phyloP scores from a whole-genome alignment of 1,284 basidiomycete species.

The Boletus sp. region DNA sequence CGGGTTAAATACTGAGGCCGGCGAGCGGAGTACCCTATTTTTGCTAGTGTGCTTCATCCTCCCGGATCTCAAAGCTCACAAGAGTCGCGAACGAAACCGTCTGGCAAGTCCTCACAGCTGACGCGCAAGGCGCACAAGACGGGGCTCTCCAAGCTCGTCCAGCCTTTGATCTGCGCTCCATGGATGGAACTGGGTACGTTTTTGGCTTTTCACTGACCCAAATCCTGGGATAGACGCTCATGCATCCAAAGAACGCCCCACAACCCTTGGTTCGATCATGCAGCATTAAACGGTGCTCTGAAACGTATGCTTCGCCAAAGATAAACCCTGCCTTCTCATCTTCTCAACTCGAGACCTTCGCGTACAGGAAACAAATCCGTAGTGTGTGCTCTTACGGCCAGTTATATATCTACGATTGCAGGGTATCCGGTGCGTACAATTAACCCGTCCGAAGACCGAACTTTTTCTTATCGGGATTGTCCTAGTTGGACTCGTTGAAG shows the following conservation, averaged over 20 bases:
- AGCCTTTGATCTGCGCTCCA: conserved; percentile 55
- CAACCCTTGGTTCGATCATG: conserved; percentile 58
- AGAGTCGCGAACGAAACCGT: conserved; percentile 13
- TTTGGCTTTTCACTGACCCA: conserved; percentile 2
- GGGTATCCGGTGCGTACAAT: conserved; percentile 66
- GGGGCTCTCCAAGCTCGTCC: conserved; percentile 44
- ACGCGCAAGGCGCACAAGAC: conserved; percentile 43
- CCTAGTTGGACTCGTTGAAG: conserved; percentile 83
- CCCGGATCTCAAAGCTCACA: conserved; percentile 14
- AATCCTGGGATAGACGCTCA: conserved; percentile 16
- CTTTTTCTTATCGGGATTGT: conserved; percentile 6
- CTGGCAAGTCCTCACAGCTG: conserved; percentile 15
- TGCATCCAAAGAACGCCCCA: conserved; percentile 41
- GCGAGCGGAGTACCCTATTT: conserved; percentile 25
- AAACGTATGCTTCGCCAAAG: conserved; percentile 46
- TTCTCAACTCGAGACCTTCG: conserved; percentile 7
- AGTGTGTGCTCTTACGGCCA: conserved; percentile 76
- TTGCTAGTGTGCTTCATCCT: conserved; percentile 9
- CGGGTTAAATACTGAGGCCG: conserved; percentile 10
- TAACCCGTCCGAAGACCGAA: conserved; percentile 15
- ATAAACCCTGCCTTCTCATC: conserved; percentile 3
- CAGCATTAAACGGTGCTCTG: conserved; percentile 60
- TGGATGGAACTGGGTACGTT: conserved; percentile 72
- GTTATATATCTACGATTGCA: conserved; percentile 78
- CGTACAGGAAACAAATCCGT: conserved; percentile 71